Base-by-base conservation (phyloP, 176 grass and related monocot species). In the Eleusine coracana region DNA sequence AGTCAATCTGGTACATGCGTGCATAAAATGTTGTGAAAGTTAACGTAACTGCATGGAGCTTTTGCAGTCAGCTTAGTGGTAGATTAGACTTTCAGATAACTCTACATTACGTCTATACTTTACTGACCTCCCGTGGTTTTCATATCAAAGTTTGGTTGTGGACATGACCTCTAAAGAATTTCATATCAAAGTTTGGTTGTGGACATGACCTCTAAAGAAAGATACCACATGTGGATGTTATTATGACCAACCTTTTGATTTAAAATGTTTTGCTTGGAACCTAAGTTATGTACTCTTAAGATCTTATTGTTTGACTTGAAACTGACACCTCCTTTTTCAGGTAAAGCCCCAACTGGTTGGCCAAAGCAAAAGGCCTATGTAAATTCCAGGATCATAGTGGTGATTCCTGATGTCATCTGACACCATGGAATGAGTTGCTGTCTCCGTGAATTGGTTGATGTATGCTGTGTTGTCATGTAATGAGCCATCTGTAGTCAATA, bases 261-360 rank as follows among this genome's bases (percentile, higher is more conserved):
- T 62, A 36, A 63, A 64, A 51, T 41, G 28, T 61, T 16, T 65
- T 52, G 23, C 0, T 69, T 16, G 74, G n/a, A 64, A 66, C 68
- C 55, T 74, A 76, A 51, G 49, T 84, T 23, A 58, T 74, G 36
- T 8, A 21, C 29, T 60, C 18, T 11, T n/a, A 59, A 20, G 20
- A 50, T 13, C n/a, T 28, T 41, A 25, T 68, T 78, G 60, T 86
- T 82, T 62, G 21, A 82, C 40, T 83, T 75, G 40, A 73, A 85
- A 83, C 68, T 86, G 36, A 79, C 68, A 74, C 29, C 10, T 21
- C 20, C 29, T 39, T 21, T 73, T 74, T 79, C 88, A 90, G 88
- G 9, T 90, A 44, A 90, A 86, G 69, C 74, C 62, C 68, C 42
- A 29, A 69, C 68, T 61, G 49, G 83, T 66, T 73, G 49, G 40